Evolutionary conservation across 768 basidiomycete genomes (phyloP).

Genomic region (Leccinum boreale): DNA sequence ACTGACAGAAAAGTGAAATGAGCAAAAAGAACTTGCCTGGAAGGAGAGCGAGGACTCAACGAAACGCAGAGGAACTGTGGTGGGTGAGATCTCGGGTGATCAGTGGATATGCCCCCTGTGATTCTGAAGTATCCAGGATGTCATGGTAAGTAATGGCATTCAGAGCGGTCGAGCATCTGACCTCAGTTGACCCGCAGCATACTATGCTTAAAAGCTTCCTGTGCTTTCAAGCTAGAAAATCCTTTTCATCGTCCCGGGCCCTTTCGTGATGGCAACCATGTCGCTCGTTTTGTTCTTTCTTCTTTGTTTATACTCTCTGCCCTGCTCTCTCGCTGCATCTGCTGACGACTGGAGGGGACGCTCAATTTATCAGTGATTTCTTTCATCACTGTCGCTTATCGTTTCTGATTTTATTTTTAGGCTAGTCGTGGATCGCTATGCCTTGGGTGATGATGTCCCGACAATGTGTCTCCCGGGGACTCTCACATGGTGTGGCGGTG

Average conservation of each 20-base stretch:
- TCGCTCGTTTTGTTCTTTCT: not conserved
- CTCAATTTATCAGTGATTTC: constrained; percentile 13
- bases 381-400: not conserved
- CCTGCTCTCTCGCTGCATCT: constrained; percentile 7
- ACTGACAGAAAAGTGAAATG: too few relatives aligned
- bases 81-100: not conserved
- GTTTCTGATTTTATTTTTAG: not conserved
- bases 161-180: not conserved
- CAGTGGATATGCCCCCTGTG: not conserved
- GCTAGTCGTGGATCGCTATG: constrained; percentile 13
- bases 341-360: constrained; percentile 14
- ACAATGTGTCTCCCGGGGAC: constrained; percentile 6
- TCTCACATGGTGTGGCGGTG: constrained; percentile 18
- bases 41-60: too few relatives aligned
- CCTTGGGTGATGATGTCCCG: not conserved
- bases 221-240: not conserved
- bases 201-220: not conserved
- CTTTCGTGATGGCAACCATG: constrained; percentile 1
- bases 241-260: not conserved
- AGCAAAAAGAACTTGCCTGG: too few relatives aligned
- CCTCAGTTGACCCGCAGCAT: not conserved
- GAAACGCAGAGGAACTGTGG: not conserved
- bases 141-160: not conserved
- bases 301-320: not conserved
- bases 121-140: not conserved